phyloP scores from a whole-genome alignment of 2,329 filamentous ascomycete genomes.

The Elsinoe arachidis region DNA sequence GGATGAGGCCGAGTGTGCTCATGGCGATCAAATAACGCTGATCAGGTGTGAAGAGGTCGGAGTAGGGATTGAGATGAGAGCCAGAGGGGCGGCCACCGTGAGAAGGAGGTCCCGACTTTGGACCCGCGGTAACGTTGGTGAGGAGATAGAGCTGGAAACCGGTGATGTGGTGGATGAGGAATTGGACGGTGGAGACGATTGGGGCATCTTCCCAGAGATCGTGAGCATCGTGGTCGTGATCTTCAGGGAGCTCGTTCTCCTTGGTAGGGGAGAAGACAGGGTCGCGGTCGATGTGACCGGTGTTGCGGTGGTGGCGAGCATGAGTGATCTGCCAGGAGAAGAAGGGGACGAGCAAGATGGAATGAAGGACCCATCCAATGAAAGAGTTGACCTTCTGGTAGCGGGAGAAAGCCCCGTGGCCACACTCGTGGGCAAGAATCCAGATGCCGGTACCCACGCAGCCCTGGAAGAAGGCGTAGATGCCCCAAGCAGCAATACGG shows the following conservation, averaged over 20 bases:
- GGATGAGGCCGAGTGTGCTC: conserved; percentile 51
- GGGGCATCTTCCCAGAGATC: conserved; percentile 24
- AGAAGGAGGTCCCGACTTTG: neutral
- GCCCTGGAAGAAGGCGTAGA: conserved; percentile 58
- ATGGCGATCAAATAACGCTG: conserved; percentile 50
- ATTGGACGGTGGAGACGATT: conserved; percentile 17
- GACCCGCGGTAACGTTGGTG: conserved; percentile 20
- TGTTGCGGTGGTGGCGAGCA: conserved; percentile 60
- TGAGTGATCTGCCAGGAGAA: conserved; percentile 67
- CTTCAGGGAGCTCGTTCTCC: conserved; percentile 13
- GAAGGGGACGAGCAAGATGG: conserved; percentile 57
- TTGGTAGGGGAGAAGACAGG: conserved; percentile 31
- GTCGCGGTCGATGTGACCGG: conserved; percentile 30
- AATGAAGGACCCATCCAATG: conserved; percentile 58
- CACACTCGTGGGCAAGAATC: conserved; percentile 64
- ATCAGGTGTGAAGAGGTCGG: conserved; percentile 50
- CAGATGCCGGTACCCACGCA: conserved; percentile 60
- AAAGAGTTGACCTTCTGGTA: conserved; percentile 50
- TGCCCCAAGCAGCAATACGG: conserved; percentile 55
- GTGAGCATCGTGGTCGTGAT: conserved; percentile 14
- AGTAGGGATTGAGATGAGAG: conserved; percentile 53
- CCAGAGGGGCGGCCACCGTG: conserved; percentile 16
- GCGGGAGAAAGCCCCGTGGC: conserved; percentile 59
- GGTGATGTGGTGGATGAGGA: conserved; percentile 22
- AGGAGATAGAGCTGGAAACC: conserved; percentile 25